Conservation (phyloP, 345 rosid genomes). For the Arabidopsis arenosa region DNA sequence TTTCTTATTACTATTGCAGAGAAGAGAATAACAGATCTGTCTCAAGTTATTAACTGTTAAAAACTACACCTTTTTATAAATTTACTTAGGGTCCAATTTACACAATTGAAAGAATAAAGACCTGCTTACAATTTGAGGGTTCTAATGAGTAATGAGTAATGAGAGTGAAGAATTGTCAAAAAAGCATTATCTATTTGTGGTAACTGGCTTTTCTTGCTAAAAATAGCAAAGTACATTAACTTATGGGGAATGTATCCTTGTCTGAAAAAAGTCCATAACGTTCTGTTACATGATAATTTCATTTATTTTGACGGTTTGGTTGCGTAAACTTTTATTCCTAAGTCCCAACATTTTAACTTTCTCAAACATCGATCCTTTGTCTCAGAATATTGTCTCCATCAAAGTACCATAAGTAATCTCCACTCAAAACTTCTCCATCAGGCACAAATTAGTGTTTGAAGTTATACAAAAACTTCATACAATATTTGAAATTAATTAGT, state of each 20-base stretch:
- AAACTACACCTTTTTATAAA: background rate
- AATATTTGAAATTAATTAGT: no score
- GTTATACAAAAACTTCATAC: no score
- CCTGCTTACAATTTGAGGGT: no score
- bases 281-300: background rate
- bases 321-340: background rate
- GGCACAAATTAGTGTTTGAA: background rate
- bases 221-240: background rate
- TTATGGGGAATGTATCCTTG: background rate
- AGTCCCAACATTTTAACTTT: background rate
- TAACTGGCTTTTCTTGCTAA: background rate
- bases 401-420: background rate
- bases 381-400: no score
- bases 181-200: background rate
- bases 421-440: background rate
- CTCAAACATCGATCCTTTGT: background rate
- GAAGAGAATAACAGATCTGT: background rate
- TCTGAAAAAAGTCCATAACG: conserved; percentile 6
- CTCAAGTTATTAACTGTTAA: background rate
- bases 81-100: background rate
- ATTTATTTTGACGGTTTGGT: background rate
- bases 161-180: background rate
- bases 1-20: conserved; percentile 14
- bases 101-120: background rate
- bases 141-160: no score